These are phyloP conservation scores for Dalbergia cochinchinensis DNA, from an alignment of 306 rosid species.

Conservation along the genomic window DNA sequence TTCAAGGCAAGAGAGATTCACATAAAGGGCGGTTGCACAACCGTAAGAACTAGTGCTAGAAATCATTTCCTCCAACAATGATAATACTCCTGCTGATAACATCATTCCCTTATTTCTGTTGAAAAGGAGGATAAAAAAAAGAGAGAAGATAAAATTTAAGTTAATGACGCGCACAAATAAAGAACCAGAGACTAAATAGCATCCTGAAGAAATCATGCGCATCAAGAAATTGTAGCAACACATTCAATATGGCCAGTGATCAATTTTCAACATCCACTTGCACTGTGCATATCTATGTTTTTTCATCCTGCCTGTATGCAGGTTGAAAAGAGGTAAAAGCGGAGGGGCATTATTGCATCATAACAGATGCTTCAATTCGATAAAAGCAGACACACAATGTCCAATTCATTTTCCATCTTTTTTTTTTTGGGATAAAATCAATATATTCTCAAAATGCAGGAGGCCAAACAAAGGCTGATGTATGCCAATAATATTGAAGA, in stretches of 20 bases:
- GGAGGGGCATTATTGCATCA: conserved; percentile 10
- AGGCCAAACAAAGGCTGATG: conserved; percentile 7
- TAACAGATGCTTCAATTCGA: background rate
- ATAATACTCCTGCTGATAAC: conserved; percentile 77
- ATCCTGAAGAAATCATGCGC: background rate
- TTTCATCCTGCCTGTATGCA: background rate
- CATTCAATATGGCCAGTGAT: conserved; percentile 22
- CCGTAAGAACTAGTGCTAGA: conserved; percentile 64
- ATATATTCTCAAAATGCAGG: conserved; percentile 8
- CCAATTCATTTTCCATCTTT: background rate
- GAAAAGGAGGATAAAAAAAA: background rate
- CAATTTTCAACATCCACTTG: conserved; percentile 11
- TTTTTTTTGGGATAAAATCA: background rate
- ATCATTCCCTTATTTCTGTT: conserved; percentile 87
- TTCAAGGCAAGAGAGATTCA: conserved; percentile 89
- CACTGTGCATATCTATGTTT: background rate
- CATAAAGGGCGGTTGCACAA: conserved; percentile 84
- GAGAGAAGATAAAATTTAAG: conserved; percentile 12
- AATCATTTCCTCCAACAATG: conserved; percentile 85
- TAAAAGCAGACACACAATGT: background rate
- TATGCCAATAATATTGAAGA: background rate
- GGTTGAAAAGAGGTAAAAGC: background rate
- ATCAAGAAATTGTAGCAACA: background rate
- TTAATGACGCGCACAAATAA: conserved; percentile 16
- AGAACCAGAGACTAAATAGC: conserved; percentile 3